Evolutionary conservation across 495 filamentous ascomycete genomes (phyloP), one percentile per base, ranked within the genome.

Genomic region (Collariella sp.): DNA sequence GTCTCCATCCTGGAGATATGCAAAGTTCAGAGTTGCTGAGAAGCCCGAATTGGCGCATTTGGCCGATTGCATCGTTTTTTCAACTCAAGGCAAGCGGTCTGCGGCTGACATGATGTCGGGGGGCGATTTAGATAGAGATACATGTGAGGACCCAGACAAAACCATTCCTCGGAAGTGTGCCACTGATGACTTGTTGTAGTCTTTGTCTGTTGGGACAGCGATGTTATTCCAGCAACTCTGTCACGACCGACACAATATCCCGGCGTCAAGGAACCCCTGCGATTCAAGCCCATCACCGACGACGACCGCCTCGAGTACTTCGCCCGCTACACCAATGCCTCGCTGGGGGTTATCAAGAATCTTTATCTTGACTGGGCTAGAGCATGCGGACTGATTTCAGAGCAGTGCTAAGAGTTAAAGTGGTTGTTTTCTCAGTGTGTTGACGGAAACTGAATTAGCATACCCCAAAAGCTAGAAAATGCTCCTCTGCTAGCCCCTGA

Each of bases 41-140:
- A 58, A 61, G 24, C 60, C 65, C 0, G 68, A 75, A 42, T 54
- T 78, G 19, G 50, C 70, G 3, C 74, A 78, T 47, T 60, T 79
- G 1, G 69, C 72, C 41, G 76, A 78, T 57, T 78, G 76, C 55
- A 77, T 79, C 46, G 74, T 78, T 5, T 79, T 78, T 54, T 65
- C 76, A 7, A 75, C 72, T 7, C 47, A 59, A 35, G 76, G 76
- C 20, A 70, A 60, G 38, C 55, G 76, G 45, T 75, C 76, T 12
- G 68, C 70, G 33, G 76, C 75, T 7, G 76, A 79, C 61, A 53
- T 79, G 44, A 78, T 79, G 76, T 79, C 75, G 20, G 76, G 76
- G 7, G 76, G 76, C 7, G 76, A 79, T 46, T 56, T 79, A 10
- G 76, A 79, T 46, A 75, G 76, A 15, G 76, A 79, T 56, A 72